Percentiles rank a stretch among this genome's conserved stretches.
These are phyloP conservation scores for Diaporthe australafricana DNA, from an alignment of 2,329 filamentous ascomycete genomes.

Conservation along the genomic window DNA sequence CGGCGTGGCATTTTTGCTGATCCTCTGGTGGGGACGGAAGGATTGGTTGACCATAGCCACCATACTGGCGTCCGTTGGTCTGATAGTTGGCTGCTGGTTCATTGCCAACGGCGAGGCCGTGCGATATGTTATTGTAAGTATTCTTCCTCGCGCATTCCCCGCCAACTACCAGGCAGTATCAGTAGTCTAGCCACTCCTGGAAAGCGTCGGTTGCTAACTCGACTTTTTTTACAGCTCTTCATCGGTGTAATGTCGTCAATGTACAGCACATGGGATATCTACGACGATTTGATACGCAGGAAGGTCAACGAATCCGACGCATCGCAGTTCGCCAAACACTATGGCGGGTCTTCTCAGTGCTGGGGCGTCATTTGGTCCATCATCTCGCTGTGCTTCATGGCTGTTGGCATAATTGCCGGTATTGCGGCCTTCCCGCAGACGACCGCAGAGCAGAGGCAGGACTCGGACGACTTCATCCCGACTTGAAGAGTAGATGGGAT, in stretches of 20 bases:
- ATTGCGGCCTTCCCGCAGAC: constrained; percentile 81
- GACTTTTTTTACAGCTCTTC: constrained; percentile 66
- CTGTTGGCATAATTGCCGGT: constrained; percentile 78
- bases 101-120: constrained; percentile 80
- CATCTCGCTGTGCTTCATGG: constrained; percentile 78
- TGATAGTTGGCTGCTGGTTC: constrained; percentile 83
- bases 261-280: constrained; percentile 88
- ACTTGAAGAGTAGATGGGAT: constrained; percentile 40
- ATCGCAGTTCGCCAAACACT: constrained; percentile 81
- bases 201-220: background rate
- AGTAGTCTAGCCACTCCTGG: no score
- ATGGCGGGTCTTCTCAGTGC: constrained; percentile 83
- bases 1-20: constrained; percentile 80
- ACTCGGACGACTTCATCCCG: constrained; percentile 75
- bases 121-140: constrained; percentile 74
- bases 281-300: constrained; percentile 82
- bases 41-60: constrained; percentile 84
- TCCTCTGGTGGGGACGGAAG: constrained; percentile 79
- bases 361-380: constrained; percentile 85
- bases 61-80: constrained; percentile 74
- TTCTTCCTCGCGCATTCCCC: constrained; percentile 14
- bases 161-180: background rate
- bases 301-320: constrained; percentile 86
- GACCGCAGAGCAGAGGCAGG: constrained; percentile 74
- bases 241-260: constrained; percentile 86